phyloP scores from a whole-genome alignment of 768 basidiomycete genomes.

The Symmetrospora coprosmae region DNA sequence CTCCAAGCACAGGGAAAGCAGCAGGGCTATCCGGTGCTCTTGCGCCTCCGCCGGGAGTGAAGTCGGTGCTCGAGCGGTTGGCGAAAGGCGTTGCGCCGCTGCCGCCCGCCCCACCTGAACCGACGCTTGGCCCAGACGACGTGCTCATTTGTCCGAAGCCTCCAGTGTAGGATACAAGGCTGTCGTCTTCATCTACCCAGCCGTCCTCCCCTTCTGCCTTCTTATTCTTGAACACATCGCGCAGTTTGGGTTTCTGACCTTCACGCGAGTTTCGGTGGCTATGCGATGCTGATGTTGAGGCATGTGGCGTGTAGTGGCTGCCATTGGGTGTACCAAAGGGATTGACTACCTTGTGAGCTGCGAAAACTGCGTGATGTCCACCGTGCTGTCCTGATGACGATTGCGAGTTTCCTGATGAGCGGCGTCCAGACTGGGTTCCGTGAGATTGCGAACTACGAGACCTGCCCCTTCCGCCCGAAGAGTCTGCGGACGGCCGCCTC shows the following conservation, averaged over 20 bases:
- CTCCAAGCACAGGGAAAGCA: slow-evolving; percentile 10
- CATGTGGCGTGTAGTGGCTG: not conserved
- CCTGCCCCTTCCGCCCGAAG: not conserved
- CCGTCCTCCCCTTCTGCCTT: not conserved
- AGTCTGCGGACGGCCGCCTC: not conserved
- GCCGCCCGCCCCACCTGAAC: not conserved
- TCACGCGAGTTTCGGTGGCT: not conserved
- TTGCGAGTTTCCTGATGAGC: not conserved
- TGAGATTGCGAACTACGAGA: not conserved
- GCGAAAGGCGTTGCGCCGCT: not conserved
- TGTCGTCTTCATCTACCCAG: slow-evolving; percentile 25
- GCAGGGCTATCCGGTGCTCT: not conserved
- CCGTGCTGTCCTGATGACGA: not conserved
- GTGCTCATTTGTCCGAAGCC: slow-evolving; percentile 27
- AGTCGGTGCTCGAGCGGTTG: slow-evolving; percentile 1
- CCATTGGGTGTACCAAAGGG: slow-evolving; percentile 30
- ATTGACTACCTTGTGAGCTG: slow-evolving; percentile 30
- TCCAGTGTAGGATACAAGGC: slow-evolving; percentile 23
- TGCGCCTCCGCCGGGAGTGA: not conserved
- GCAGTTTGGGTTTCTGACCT: slow-evolving; percentile 18
- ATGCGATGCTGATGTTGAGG: not conserved
- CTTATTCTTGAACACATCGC: slow-evolving; percentile 28
- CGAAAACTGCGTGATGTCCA: slow-evolving; percentile 23
- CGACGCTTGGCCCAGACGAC: not conserved
- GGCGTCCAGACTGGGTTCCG: not conserved